phyloP scores from a whole-genome alignment of 257 asterid genomes.

The Przewalskia tangutica region DNA sequence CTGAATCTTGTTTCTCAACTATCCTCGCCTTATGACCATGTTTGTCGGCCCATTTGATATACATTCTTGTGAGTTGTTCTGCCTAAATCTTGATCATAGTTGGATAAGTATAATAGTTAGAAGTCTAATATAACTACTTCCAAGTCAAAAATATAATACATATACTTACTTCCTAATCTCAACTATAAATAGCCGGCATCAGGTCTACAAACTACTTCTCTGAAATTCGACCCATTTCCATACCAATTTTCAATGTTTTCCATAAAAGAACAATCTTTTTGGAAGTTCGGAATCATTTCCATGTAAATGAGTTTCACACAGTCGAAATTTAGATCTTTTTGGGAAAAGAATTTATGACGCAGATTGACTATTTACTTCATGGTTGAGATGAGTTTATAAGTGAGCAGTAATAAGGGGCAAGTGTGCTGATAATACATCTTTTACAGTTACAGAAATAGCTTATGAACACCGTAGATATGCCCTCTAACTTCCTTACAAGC shows the following conservation, averaged over 20 bases:
- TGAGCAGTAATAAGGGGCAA: background rate
- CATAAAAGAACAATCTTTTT: background rate
- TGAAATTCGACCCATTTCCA: background rate
- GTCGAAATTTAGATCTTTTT: background rate
- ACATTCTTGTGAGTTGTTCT: constrained; percentile 47
- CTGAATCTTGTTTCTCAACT: constrained; percentile 43
- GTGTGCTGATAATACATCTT: background rate
- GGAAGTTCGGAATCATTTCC: background rate
- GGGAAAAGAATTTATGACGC: background rate
- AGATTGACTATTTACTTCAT: background rate
- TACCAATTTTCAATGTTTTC: background rate
- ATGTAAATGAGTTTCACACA: background rate
- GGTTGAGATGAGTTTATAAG: background rate
- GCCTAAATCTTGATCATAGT: constrained; percentile 50
- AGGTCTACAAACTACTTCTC: background rate
- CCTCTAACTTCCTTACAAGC: background rate
- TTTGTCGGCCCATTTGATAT: constrained; percentile 74
- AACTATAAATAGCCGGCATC: background rate
- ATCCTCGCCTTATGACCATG: constrained; percentile 58
- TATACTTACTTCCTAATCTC: background rate
- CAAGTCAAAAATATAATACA: no score
- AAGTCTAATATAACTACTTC: no score
- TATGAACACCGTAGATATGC: background rate
- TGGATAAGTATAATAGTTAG: background rate
- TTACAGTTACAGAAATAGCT: background rate